Evolutionary conservation across 768 basidiomycete species (phyloP), one percentile per base, ranked within the genome.

Genomic region (Suillus ampliporus): DNA sequence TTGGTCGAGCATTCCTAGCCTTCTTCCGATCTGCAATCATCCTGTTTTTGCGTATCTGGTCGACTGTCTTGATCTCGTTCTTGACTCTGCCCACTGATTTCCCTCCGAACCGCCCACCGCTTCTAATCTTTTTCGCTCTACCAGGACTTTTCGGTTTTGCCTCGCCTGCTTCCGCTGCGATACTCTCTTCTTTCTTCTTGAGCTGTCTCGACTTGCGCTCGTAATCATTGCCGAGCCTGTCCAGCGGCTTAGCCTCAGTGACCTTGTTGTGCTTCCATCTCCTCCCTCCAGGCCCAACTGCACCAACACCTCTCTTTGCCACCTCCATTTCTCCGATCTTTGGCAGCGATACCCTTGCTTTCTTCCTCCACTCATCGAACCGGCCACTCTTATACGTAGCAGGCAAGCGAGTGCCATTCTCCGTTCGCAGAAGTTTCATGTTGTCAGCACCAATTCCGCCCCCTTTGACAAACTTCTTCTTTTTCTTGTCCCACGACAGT

Each of bases 361-460:
- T 93, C 64, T 85, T 82, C 75, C 90, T 92, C 97, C 97, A 99
- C 73, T 97, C 95, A 61, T 97, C 93, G 74, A 94, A 99, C 17
- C 94, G 87, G 13, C 97, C 97, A 68, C 91, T 94, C 58, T 92
- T 89, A 77, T 95, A 99, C 11, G 89, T 89, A 4, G 95, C 95
- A 4, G 97, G 97, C 21, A 99, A 82, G 53, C 90, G 88, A 17
- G 90, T 87, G 4, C 97, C 97, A 68, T 89, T 95, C 76, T 99
- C 97, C 0, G 95, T 95, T 68, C 86, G 88, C 68, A 99, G 90
- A 67, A 99, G 83, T 77, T 97, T 98, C 69, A 97, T 83, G 74
- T 98, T 97, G 74, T 98, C 95, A 9, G 95, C 86, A 21, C 95
- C 97, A 48, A 78, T 82, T 13, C 94, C 92, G 60, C 88, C 90